Conservation (phyloP, 805 yeast species). For the Metschnikowia borealis region DNA sequence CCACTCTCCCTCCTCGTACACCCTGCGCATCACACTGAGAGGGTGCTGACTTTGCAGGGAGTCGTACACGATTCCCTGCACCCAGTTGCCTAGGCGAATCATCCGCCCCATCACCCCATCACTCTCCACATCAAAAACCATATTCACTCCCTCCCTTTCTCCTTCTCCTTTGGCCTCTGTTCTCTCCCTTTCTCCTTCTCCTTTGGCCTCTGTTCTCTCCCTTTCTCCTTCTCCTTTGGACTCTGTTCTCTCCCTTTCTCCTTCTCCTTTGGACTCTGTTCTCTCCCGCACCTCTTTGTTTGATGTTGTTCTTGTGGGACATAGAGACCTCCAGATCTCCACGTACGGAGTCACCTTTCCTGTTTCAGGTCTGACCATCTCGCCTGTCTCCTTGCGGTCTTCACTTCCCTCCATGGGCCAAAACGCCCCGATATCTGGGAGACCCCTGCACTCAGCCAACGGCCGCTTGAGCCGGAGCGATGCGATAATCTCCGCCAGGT, state of each 20-base stretch:
- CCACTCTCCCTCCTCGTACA: constrained; percentile 21
- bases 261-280: background rate
- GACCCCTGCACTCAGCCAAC: constrained; percentile 22
- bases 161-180: too few species aligned
- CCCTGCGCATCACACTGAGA: constrained; percentile 27
- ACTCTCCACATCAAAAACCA: constrained; percentile 9
- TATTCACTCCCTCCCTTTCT: constrained; percentile 18
- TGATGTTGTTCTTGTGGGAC: constrained; percentile 33
- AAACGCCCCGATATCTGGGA: constrained; percentile 47
- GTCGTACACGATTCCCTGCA: constrained; percentile 44
- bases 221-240: too few species aligned
- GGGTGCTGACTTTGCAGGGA: too few species aligned
- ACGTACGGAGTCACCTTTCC: constrained; percentile 42
- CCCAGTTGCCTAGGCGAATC: constrained; percentile 49
- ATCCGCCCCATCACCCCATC: constrained; percentile 39
- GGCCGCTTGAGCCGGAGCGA: constrained; percentile 30
- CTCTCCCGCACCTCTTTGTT: constrained; percentile 23
- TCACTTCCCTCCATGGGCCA: constrained; percentile 32
- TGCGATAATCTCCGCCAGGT: constrained; percentile 34
- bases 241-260: too few species aligned
- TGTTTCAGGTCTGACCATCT: constrained; percentile 44
- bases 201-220: too few species aligned
- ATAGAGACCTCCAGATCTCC: constrained; percentile 54
- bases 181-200: too few species aligned
- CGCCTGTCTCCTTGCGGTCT: constrained; percentile 48